These are phyloP conservation scores for Monascus purpureus DNA, from an alignment of 495 filamentous ascomycete genomes.

Conservation along the genomic window DNA sequence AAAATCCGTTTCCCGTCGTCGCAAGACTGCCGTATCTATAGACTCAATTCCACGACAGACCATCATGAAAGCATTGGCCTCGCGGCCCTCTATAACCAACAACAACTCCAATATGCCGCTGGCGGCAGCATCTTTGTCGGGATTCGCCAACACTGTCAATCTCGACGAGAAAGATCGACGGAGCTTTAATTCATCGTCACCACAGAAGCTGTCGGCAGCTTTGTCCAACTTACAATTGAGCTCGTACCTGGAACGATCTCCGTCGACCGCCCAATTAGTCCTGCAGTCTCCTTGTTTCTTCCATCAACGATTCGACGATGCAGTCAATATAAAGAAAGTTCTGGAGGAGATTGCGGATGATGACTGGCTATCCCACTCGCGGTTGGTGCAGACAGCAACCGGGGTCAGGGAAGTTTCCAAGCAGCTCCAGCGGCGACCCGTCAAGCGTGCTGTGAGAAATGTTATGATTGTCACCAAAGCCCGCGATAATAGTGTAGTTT, in stretches of 20 bases:
- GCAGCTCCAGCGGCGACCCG: conserved; percentile 76
- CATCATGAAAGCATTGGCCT: conserved; percentile 77
- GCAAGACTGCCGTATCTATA: conserved; percentile 49
- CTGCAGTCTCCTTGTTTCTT: conserved; percentile 93
- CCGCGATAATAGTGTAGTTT: conserved; percentile 75
- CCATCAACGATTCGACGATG: conserved; percentile 90
- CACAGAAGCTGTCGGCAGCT: conserved; percentile 50
- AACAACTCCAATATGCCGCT: conserved; percentile 33
- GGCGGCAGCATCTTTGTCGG: conserved; percentile 28
- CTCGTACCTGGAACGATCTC: conserved; percentile 30
- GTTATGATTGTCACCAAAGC: conserved; percentile 98
- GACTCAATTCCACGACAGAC: conserved; percentile 71
- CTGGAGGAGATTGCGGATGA: conserved; percentile 85
- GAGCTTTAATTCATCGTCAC: conserved; percentile 33
- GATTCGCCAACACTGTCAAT: conserved; percentile 11
- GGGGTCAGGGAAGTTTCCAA: conserved; percentile 89
- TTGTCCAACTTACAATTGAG: conserved; percentile 45
- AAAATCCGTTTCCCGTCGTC: conserved; percentile 35
- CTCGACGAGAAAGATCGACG: conserved; percentile 31
- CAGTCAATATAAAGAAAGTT: conserved; percentile 87
- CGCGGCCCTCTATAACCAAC: conserved; percentile 45
- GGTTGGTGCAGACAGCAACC: conserved; percentile 86
- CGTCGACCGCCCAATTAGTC: conserved; percentile 46
- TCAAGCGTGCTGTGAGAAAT: conserved; percentile 74
- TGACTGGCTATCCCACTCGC: conserved; percentile 81